Evolutionary conservation across 495 filamentous ascomycete species (phyloP), one percentile per base, ranked within the genome.

Genomic region (Schizothecium vesticola): DNA sequence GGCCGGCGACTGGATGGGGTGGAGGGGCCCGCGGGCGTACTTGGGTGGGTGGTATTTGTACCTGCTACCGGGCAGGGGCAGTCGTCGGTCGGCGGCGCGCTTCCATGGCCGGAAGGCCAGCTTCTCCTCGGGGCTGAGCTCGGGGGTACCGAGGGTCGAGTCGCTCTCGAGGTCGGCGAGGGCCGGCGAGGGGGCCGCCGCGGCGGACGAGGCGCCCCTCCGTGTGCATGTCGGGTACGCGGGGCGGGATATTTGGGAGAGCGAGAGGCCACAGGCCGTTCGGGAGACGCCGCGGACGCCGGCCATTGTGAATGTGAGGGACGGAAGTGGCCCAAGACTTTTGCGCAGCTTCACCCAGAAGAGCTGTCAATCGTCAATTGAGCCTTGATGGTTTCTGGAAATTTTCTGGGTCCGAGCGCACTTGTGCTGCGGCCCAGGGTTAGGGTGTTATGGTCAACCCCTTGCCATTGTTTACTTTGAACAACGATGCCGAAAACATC

Each of bases 11-110:
- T 96, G 91, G 75, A 96, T 88, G 57, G 95, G 96, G 75, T 97
- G 93, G 51, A 98, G 85, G 60, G 94, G 93, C 65, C 95, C 95
- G 76, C 95, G 91, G 79, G 96, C 86, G 85, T 91, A 98, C 78
- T 94, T 92, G 56, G 96, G 96, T 56, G 95, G 87, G 58, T 91
- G 91, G 80, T 89, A 97, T 80, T 93, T 90, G 80, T 97, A 99
- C 78, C 79, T 80, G 64, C 75, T 75, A 62, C 77, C 73, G 3
- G 80, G 80, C 56, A 82, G 74, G 66, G 68, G 58, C 68, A 69
- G 21, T 28, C 75, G 78, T 71, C 81, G 79, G 56, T 80, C 78
- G 43, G 73, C 77, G 25, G 80, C 80, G 64, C 80, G 76, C 76
- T 79, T 82, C 66, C 79, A 77, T 23, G 81, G 81, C 64, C 77